These are phyloP conservation scores for Aspergillus asperescens DNA, from an alignment of 495 filamentous ascomycete species.

Conservation along the genomic window DNA sequence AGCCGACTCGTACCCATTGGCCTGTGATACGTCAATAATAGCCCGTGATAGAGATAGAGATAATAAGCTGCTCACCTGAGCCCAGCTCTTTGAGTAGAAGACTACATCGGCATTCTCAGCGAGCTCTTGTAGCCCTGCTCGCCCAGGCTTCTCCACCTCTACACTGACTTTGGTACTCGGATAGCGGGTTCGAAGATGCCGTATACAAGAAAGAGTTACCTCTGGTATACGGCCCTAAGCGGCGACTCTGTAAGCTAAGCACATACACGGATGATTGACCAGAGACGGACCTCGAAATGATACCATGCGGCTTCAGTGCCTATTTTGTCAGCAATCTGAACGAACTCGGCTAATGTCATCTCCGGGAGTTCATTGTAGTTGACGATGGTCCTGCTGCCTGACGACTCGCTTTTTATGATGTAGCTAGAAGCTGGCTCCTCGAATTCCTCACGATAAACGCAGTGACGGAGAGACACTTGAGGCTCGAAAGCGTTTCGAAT, in stretches of 20 bases:
- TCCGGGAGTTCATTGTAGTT: constrained; percentile 64
- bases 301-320: constrained; percentile 47
- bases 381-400: constrained; percentile 61
- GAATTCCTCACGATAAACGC: constrained; percentile 53
- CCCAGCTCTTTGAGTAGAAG: constrained; percentile 68
- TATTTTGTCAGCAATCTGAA: constrained; percentile 25
- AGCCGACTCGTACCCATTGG: constrained; percentile 42
- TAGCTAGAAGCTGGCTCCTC: constrained; percentile 62
- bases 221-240: constrained; percentile 60
- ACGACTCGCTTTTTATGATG: constrained; percentile 57
- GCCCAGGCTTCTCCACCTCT: constrained; percentile 63
- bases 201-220: constrained; percentile 57
- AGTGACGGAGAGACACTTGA: constrained; percentile 45
- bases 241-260: constrained; percentile 8
- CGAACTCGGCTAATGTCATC: constrained; percentile 57
- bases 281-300: constrained; percentile 63
- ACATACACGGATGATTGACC: neutral
- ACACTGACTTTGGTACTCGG: constrained; percentile 55
- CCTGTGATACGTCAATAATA: constrained; percentile 23
- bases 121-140: constrained; percentile 54
- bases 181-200: constrained; percentile 45
- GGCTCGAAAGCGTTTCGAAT: constrained; percentile 39
- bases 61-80: constrained; percentile 49
- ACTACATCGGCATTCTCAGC: constrained; percentile 61
- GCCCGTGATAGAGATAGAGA: neutral